Evolutionary conservation across 495 filamentous ascomycete species (phyloP).

Genomic region (Hypoxylon crocopeplum): DNA sequence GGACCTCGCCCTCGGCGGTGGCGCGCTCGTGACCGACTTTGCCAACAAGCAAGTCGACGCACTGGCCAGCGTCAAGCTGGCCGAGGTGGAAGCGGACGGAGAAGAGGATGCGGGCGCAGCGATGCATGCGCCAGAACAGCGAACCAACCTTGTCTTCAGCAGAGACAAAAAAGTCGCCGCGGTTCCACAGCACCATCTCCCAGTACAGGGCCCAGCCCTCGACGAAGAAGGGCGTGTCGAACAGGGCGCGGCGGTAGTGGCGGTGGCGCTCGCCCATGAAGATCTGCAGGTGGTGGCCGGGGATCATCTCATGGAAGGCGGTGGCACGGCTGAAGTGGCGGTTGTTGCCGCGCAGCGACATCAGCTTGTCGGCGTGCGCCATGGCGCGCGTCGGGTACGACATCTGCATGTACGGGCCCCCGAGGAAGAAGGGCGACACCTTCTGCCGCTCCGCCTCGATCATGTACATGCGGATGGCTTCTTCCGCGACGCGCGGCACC

Average conservation of each 20-base stretch:
- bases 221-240: conserved; percentile 60
- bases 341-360: conserved; percentile 62
- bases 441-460: conserved; percentile 57
- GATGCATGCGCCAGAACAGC: conserved; percentile 62
- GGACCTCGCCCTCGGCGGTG: conserved; percentile 62
- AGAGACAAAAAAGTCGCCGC: conserved; percentile 49
- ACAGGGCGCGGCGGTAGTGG: conserved; percentile 53
- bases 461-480: conserved; percentile 60
- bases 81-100: conserved; percentile 59
- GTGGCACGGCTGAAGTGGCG: conserved; percentile 58
- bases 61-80: conserved; percentile 52
- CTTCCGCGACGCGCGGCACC: conserved; percentile 55
- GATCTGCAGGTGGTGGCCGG: conserved; percentile 60
- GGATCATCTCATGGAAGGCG: conserved; percentile 63
- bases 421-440: conserved; percentile 61
- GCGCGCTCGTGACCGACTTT: conserved; percentile 59
- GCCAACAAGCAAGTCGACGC: conserved; percentile 55
- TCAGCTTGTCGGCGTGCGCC: conserved; percentile 57
- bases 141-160: conserved; percentile 56
- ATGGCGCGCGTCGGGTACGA: conserved; percentile 58
- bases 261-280: conserved; percentile 49
- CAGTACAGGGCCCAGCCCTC: conserved; percentile 64
- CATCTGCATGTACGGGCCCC: conserved; percentile 55
- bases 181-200: conserved; percentile 57
- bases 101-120: conserved; percentile 60